phyloP scores from a whole-genome alignment of 345 rosid species.

The Aegle marmelos region DNA sequence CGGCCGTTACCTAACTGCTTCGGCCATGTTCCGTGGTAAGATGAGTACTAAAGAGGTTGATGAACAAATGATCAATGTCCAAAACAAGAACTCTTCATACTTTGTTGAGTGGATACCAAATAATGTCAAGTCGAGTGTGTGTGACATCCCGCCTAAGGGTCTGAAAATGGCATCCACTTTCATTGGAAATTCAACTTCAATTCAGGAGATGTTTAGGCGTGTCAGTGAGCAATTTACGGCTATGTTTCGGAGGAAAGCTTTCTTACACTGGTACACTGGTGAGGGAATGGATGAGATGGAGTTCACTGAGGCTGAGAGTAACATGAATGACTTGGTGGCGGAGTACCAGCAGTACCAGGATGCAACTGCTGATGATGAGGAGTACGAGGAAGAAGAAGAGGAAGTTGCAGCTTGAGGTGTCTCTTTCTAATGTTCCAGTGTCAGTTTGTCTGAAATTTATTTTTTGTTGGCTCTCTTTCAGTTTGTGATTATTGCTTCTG shows the following conservation, averaged over 20 bases:
- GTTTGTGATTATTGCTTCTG: slow-evolving; percentile 14
- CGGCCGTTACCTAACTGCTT: slow-evolving; percentile 32
- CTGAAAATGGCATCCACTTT: slow-evolving; percentile 29
- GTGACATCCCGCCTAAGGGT: slow-evolving; percentile 32
- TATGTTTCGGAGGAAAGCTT: slow-evolving; percentile 31
- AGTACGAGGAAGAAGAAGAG: slow-evolving; percentile 28
- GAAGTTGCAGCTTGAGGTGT: slow-evolving; percentile 12
- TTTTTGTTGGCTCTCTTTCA: slow-evolving; percentile 4
- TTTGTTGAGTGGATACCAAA: slow-evolving; percentile 32
- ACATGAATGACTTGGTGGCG: slow-evolving; percentile 30
- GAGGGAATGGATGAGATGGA: slow-evolving; percentile 34
- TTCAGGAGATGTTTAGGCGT: slow-evolving; percentile 30
- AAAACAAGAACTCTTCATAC: slow-evolving; percentile 31
- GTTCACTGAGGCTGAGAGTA: slow-evolving; percentile 29
- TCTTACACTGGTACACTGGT: slow-evolving; percentile 29
- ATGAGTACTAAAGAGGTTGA: slow-evolving; percentile 34
- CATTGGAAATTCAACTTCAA: slow-evolving; percentile 28
- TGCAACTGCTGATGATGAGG: slow-evolving; percentile 21
- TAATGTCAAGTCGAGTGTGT: slow-evolving; percentile 30
- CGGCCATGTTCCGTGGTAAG: slow-evolving; percentile 32
- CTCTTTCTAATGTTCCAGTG: neutral
- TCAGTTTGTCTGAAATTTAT: slow-evolving; percentile 14
- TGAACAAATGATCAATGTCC: slow-evolving; percentile 30
- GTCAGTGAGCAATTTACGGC: slow-evolving; percentile 30
- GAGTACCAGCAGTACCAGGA: slow-evolving; percentile 35